Percentiles rank a stretch among this genome's conserved stretches.
Evolutionary conservation across 352 stramenopile species (phyloP).

Genomic region (Pythium vanterpoolii): DNA sequence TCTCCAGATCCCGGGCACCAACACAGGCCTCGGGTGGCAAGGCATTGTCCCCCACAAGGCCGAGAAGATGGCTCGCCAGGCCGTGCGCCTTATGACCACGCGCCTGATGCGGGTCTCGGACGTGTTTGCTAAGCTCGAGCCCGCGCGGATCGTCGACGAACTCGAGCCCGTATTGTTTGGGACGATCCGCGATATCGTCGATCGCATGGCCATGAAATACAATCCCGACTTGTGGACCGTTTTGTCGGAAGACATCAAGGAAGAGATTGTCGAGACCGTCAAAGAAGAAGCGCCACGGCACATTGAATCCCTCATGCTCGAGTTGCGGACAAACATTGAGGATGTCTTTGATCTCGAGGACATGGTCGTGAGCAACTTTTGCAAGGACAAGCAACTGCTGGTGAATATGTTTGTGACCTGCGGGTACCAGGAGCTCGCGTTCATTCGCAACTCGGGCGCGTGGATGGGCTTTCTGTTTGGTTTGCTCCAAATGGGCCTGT

Average conservation of each 20-base stretch:
- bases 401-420: constrained; percentile 95
- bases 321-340: constrained; percentile 93
- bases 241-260: constrained; percentile 72
- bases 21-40: constrained; percentile 95
- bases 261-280: constrained; percentile 92
- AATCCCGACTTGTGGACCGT: constrained; percentile 80
- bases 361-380: constrained; percentile 94
- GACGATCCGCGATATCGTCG: constrained; percentile 84
- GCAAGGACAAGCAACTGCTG: constrained; percentile 92
- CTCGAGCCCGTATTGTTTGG: constrained; percentile 91
- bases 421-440: constrained; percentile 89
- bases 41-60: constrained; percentile 96
- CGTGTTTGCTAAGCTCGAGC: constrained; percentile 91
- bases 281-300: constrained; percentile 91
- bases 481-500: constrained; percentile 86
- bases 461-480: constrained; percentile 90
- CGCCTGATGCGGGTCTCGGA: constrained; percentile 92
- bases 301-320: constrained; percentile 92
- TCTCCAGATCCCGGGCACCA: constrained; percentile 80
- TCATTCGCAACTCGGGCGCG: constrained; percentile 90
- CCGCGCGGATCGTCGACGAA: constrained; percentile 83
- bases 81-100: constrained; percentile 91
- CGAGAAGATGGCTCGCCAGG: constrained; percentile 94
- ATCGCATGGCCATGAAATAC: constrained; percentile 88
- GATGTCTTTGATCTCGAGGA: constrained; percentile 95